Evolutionary conservation across 768 basidiomycete species (phyloP), one percentile per base, ranked within the genome.

Genomic region (Tylopilus sp.): DNA sequence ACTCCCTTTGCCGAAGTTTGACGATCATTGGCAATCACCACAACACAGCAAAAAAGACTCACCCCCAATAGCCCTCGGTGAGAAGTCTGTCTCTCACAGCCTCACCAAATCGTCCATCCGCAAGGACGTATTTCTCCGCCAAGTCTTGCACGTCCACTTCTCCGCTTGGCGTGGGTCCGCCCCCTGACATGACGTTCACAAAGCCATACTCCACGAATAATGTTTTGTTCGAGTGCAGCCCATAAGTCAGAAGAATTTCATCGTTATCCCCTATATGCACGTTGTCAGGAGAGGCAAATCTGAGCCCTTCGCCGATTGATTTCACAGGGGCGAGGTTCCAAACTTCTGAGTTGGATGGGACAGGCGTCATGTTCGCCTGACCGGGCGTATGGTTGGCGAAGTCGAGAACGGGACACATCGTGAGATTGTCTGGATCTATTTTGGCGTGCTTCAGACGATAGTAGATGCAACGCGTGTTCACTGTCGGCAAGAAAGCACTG

Each of bases 191-290:
- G 15, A 55, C 25, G 56, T 78, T 76, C 28, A 88, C 78, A 65
- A 98, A 98, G 0, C 95, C 95, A 68, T 98, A 98, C 66, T 98
- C 95, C 20, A 83, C 76, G 63, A 94, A 88, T 21, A 98, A 67
- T 3, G 79, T 85, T 38, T 79, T 75, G 56, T 93, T 95, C 22
- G 83, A 70, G 68, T 95, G 94, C 6, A 72, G 64, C 0, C 93
- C 94, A 59, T 98, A 98, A 44, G 78, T 79, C 51, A 98, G 74
- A 39, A 78, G 79, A 3, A 97, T 68, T 62, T 98, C 88, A 25
- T 86, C 78, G 15, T 79, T 82, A 41, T 71, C 55, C 25, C 64
- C 50, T 20, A 86, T 68, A 1, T 66, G 63, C 4, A 56, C 52
- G 22, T 75, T 65, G 20, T 72, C 64, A 3, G 82, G 79, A 12